phyloP scores from a whole-genome alignment of 768 basidiomycete species.

The Tulasnella sp. region DNA sequence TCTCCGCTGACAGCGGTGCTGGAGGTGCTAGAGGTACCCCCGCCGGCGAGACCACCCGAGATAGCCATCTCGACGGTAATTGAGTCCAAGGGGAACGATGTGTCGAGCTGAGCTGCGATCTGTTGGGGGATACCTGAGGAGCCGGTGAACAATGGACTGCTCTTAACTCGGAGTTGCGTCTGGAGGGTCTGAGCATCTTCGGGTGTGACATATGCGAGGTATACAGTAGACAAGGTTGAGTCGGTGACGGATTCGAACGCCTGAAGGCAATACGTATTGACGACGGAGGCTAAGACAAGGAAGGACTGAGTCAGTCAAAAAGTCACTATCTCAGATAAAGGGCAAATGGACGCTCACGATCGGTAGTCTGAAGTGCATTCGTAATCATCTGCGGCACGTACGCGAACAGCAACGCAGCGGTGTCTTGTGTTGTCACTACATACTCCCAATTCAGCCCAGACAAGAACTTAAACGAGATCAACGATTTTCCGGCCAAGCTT shows the following conservation, averaged over 20 bases:
- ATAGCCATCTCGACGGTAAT: slow-evolving; percentile 29
- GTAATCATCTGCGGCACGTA: slow-evolving; percentile 47
- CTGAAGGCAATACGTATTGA: slow-evolving; percentile 48
- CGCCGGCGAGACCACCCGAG: slow-evolving; percentile 19
- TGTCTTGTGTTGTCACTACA: slow-evolving; percentile 45
- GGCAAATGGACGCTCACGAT: slow-evolving; percentile 27
- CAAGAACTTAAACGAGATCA: slow-evolving; percentile 60
- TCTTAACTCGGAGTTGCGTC: slow-evolving; percentile 20
- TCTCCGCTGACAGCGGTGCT: slow-evolving; percentile 22
- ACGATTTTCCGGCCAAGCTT: slow-evolving; percentile 22
- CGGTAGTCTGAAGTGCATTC: slow-evolving; percentile 34
- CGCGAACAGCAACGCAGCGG: slow-evolving; percentile 68
- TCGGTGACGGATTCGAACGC: slow-evolving; percentile 59
- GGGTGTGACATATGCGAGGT: slow-evolving; percentile 56
- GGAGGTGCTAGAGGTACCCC: slow-evolving; percentile 12
- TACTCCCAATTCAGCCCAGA: slow-evolving; percentile 53
- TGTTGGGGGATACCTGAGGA: slow-evolving; percentile 36
- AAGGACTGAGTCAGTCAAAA: too few relatives aligned
- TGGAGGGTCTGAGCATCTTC: slow-evolving; percentile 49
- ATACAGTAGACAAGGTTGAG: slow-evolving; percentile 55
- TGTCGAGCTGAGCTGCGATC: slow-evolving; percentile 60
- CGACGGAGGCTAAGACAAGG: slow-evolving; percentile 25
- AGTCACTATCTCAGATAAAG: too few relatives aligned
- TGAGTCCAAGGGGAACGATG: slow-evolving; percentile 48
- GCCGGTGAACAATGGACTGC: slow-evolving; percentile 22